Percentiles rank a stretch among this genome's conserved stretches.
These are phyloP conservation scores for Blastocystis sp. DNA, from an alignment of 352 stramenopile species.

Conservation along the genomic window DNA sequence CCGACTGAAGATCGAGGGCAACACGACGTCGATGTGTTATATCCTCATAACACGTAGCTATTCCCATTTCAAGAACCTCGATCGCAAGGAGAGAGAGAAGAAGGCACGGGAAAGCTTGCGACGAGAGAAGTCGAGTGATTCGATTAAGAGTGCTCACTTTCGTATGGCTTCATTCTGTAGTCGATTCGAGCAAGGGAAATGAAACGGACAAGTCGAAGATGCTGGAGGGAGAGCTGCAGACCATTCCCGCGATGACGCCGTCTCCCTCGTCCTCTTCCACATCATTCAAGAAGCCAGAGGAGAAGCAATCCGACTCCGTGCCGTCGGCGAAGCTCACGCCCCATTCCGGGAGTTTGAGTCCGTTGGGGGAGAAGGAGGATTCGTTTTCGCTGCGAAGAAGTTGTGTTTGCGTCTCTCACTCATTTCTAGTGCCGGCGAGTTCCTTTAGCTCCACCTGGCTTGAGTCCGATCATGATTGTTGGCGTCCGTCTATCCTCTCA, in stretches of 20 bases:
- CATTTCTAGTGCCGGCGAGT: neutral
- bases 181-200: neutral
- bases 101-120: neutral
- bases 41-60: neutral
- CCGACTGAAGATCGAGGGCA: conserved; percentile 15
- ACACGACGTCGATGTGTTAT: neutral
- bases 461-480: conserved; percentile 37
- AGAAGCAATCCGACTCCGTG: too few species aligned
- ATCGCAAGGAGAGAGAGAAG: conserved; percentile 15
- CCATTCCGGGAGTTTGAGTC: neutral
- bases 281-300: too few species aligned
- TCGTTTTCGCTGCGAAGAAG: neutral
- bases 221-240: neutral
- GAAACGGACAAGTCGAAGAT: neutral
- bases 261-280: neutral
- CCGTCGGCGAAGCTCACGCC: neutral
- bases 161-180: too few species aligned
- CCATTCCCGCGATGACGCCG: neutral
- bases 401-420: neutral
- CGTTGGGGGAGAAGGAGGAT: neutral
- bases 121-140: neutral
- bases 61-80: conserved; percentile 42
- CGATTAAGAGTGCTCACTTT: neutral
- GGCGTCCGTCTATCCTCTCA: neutral
- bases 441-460: conserved; percentile 60